Base-by-base conservation (phyloP, 2,329 filamentous ascomycete species). In the Colletotrichum cordylinicola region DNA sequence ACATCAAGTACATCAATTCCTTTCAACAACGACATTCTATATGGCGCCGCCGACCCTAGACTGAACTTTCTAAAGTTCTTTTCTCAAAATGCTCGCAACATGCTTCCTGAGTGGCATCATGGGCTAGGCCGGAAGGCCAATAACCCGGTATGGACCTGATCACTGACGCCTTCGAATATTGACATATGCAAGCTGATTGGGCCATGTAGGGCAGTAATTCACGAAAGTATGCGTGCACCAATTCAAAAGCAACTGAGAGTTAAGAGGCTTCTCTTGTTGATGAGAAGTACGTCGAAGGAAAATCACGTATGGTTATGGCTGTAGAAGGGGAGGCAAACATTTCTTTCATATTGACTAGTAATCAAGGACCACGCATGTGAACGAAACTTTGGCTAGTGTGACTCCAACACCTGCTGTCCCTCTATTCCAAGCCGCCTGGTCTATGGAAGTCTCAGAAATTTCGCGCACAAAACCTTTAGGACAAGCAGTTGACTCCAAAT, bases 331-430 rank as follows among this genome's bases (percentile, higher is more conserved):
- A 43, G 16, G 39, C 8, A 43, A 43, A 1, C 5, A 10, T n/a
- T 43, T 48, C 43, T 48, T 13, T 48, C 13, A 21, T 48, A 48
- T 48, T 48, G 39, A 6, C 10, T 21, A 0, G 43, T n/a, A 8
- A 13, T 48, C n/a, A 13, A 48, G 10, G 6, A 1, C 43, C 43
- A 48, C n/a, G 43, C n/a, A 1, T 21, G n/a, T 48, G n/a, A 21
- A 8, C n/a, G 0, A 48, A 48, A 7, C 6, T 4, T 2, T 48
- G 10, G 0, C 4, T 2, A 2, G 10, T 8, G 10, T 2, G 6
- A 48, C 4, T 0, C 9, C 8, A 0, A 21, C 21, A 13, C n/a
- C n/a, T 0, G 6, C 43, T 48, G 43, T 48, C 10, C 43, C 10
- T 48, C 3, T 2, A 48, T 48, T 48, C 0, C 18, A 6, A 48